Conservation (phyloP, 78 protist genomes). For the Tieghemostelium lacteum region DNA sequence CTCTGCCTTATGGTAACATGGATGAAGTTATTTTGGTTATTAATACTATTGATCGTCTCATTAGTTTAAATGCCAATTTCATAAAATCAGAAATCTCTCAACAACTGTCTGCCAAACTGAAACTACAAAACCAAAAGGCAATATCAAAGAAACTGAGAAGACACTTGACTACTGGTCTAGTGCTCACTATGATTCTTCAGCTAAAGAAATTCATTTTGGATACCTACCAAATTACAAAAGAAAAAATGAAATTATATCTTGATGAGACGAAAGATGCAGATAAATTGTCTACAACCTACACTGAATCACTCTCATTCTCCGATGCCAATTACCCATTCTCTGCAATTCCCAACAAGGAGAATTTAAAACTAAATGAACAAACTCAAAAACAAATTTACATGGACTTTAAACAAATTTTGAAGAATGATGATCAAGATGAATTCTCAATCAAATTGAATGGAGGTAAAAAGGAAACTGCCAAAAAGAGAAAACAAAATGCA, state of each 20-base stretch:
- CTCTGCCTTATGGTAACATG: constrained; percentile 59
- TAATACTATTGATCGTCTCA: constrained; percentile 26
- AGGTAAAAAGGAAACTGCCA: neutral
- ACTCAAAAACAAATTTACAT: constrained; percentile 23
- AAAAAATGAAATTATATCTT: constrained; percentile 23
- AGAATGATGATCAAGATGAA: constrained; percentile 61
- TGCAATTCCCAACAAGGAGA: neutral
- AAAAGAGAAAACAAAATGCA: neutral
- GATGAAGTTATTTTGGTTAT: constrained; percentile 54
- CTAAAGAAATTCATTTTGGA: constrained; percentile 34
- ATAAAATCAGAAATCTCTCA: neutral
- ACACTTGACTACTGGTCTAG: neutral
- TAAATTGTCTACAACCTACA: constrained; percentile 8
- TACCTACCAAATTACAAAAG: constrained; percentile 50
- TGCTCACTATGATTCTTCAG: constrained; percentile 16
- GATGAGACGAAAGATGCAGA: constrained; percentile 32
- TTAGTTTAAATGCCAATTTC: constrained; percentile 25
- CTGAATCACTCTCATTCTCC: constrained; percentile 13
- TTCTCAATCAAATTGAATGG: constrained; percentile 33
- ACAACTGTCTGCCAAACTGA: neutral
- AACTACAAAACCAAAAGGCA: neutral
- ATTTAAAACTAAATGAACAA: neutral
- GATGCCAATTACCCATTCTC: constrained; percentile 51
- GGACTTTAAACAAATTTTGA: constrained; percentile 10
- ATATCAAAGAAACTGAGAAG: neutral